Evolutionary conservation across 2,329 filamentous ascomycete species (phyloP), one percentile per base, ranked within the genome.

Genomic region (Neoascochyta sp.): DNA sequence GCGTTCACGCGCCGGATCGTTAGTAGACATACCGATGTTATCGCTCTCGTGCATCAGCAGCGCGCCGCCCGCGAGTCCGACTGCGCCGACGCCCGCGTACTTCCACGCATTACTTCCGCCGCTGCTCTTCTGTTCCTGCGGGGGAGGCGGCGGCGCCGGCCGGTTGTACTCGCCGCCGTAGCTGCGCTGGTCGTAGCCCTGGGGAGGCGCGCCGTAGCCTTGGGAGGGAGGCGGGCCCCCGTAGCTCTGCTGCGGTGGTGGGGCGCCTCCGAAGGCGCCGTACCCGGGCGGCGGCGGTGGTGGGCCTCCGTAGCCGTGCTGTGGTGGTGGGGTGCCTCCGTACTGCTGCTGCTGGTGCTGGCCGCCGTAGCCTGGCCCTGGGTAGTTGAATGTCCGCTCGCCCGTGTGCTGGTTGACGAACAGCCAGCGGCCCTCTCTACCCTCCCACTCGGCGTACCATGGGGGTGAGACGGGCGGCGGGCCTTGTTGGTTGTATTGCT

Each of bases 381-480:
- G 49, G 13, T 53, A 51, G 3, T 45, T 43, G 25, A 25, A 46
- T 21, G 49, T 53, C 12, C 47, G 49, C 21, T 51, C 47, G 25
- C 47, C 45, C 7, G 36, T 45, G 10, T 50, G 45, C 27, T 53
- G 49, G 29, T 53, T 53, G 12, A 53, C 39, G 15, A 53, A 53
- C n/a, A 53, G 6, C 47, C 47, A 53, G 15, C 47, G 43, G 20
- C 41, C 41, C 2, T 51, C 49, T 17, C 39, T 43, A 7, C 20
- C 26, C 27, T 48, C 42, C 49, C 49, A 53, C 24, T 53, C 49
- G 3, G 49, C 43, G 5, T 33, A 32, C 49, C 49, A 53, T 3
- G 49, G 49, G 10, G 43, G 43, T 7, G 47, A 53, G 17, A 53
- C 49, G n/a, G 49, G 49, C 6, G 49, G 49, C n/a, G 49, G 42